Evolutionary conservation across 73 alveolate genomes (phyloP), one percentile per base, ranked within the genome.

Genomic region (Effrenium voratum): DNA sequence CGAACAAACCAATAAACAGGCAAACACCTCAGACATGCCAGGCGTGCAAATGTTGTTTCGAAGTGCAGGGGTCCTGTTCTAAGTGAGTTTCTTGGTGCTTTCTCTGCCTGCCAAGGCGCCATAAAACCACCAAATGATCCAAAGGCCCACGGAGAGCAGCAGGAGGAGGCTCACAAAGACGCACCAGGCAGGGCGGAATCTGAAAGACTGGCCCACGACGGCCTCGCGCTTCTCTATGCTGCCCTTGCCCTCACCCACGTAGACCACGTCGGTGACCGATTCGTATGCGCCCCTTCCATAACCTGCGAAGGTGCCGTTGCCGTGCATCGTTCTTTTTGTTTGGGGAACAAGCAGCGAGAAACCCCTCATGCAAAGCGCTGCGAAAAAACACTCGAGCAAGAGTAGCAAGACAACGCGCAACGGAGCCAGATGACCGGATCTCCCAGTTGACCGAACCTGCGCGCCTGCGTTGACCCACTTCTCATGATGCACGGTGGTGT

Each of bases 211-310:
- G 63, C 26, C 19, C 63, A 52, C 63, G 26, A 52, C 19, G 63
- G 63, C 19, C 8, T 8, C 63, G 63, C 63, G 63, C 63, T 52
- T 52, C 26, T 52, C 63, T 8, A 52, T 76, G 86, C 86, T 76
- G 45, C 86, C 86, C 59, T 76, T 76, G 52, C 86, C 86, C 2
- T 76, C n/a, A 24, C 86, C 86, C 26, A 76, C 86, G 19, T 36
- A 76, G 63, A 52, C 63, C 63, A 52, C 19, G 63, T 52, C 19
- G 63, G 26, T 52, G 26, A 52, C 63, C 63, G 63, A 12, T 52
- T 52, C 63, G 63, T 52, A 52, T 8, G 63, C 8, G 63, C 63
- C 63, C 19, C 63, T 52, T 19, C 63, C 63, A 12, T 8, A 19
- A 19, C 63, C 63, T 52, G 26, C 63, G 63, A 52, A 19, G 63